Base-by-base conservation (phyloP, 2,329 filamentous ascomycete species). In the Colletotrichum sojae region DNA sequence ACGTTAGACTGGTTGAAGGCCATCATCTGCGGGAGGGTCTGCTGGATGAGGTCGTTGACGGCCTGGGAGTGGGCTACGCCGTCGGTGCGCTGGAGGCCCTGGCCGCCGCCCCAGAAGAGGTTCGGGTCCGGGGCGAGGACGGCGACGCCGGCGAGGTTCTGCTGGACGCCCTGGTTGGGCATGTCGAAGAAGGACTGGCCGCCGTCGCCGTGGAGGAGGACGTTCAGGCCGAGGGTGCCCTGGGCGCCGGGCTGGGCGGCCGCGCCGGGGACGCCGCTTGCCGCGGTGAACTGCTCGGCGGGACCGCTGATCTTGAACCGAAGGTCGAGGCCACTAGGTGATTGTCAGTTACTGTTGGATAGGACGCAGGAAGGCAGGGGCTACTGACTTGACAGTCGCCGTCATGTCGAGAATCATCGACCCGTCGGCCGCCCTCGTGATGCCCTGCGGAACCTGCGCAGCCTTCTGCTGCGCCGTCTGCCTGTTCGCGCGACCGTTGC, bases 161-260 rank as follows among this genome's bases (percentile, higher is more conserved):
- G 75, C 63, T 85, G 83, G 12, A 88, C 83, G 18, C 81, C 83
- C 72, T 88, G 84, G 76, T 88, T 88, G 43, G 86, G 86, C 77
- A 88, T 86, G 74, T 86, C 85, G 76, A 87, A 86, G 81, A 88
- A 88, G 13, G 85, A 87, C 73, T 88, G 84, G 6, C 88, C 88
- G 49, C 88, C 87, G 74, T 90, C 88, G 57, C 87, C 87, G 75
- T 90, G 88, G 4, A 90, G 82, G 43, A 90, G 82, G 15, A 90
- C 84, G 72, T 89, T 89, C 6, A 88, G 79, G 57, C 86, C 86
- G 36, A 86, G 77, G 6, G 77, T 71, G 5, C 83, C 82, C 0
- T 72, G 72, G 22, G 74, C 66, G 36, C 73, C 74, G 31, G 70
- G 56, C 39, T 62, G 45, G 2, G 64, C 63, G 18, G 74, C 63